Evolutionary conservation across 2,329 filamentous ascomycete genomes (phyloP), one percentile per base, ranked within the genome.

Genomic region (Penicillium janthinellum): DNA sequence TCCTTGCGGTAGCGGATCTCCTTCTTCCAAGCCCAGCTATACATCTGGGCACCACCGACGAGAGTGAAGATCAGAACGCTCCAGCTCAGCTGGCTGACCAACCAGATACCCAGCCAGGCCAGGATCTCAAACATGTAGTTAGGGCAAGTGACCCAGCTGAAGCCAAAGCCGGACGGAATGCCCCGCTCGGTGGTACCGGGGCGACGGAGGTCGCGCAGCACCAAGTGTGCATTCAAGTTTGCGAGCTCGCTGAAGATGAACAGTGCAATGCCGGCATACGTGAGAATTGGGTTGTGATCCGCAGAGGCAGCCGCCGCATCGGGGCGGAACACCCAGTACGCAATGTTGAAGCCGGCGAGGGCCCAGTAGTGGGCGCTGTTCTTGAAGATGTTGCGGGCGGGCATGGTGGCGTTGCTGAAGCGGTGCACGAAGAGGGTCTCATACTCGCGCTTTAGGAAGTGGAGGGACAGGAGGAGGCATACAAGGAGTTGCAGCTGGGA

Each of bases 361-460:
- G 89, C 71, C 95, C 95, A 99, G 86, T 99, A 99, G 82, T 97
- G 94, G 67, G 85, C 86, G 66, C 89, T 92, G 84, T 99, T 99
- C 79, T 94, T 95, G 85, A 97, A 89, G 74, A 99, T 91, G 82
- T 96, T 96, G 73, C 79, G 80, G 59, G 86, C 84, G 17, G 95
- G 95, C 95, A 99, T 99, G 51, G 95, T 99, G 71, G 90, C 91
- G 63, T 90, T 87, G 58, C 92, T 94, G 83, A 99, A 99, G 74
- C 91, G 92, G 83, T 99, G 95, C 63, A 99, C 86, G 75, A 95
- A 96, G 63, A 96, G 74, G 0, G 95, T 98, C 81, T 99, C 95
- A 66, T 91, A 84, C 81, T 99, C 95, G 73, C 95, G 92, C 85
- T 99, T 99, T 74, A 91, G 67, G 78, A 97, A 99, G 82, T 99